phyloP scores from a whole-genome alignment of 1,284 basidiomycete genomes.

The Vanrija sp. region DNA sequence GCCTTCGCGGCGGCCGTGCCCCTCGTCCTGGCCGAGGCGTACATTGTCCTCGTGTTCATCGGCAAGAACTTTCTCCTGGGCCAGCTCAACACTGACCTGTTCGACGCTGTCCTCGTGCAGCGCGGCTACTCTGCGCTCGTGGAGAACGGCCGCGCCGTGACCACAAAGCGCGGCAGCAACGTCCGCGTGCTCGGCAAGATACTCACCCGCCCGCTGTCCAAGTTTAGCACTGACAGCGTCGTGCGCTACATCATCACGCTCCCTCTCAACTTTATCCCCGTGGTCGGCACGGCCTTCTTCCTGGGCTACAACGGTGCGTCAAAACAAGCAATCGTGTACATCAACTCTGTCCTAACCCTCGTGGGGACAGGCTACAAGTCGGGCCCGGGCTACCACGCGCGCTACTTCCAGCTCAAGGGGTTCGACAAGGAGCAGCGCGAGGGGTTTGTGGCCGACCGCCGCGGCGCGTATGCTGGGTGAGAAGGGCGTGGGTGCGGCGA shows the following conservation, averaged over 20 bases:
- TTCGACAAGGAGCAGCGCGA: slow-evolving; percentile 42
- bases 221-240: slow-evolving; percentile 42
- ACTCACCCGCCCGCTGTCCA: slow-evolving; percentile 43
- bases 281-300: slow-evolving; percentile 64
- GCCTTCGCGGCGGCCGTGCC: slow-evolving; percentile 51
- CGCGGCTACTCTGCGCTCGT: slow-evolving; percentile 48
- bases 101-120: slow-evolving; percentile 47
- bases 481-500: too few species aligned
- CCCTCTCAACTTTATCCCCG: slow-evolving; percentile 60
- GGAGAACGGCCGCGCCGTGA: slow-evolving; percentile 44
- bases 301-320: slow-evolving; percentile 44
- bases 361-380: slow-evolving; percentile 48
- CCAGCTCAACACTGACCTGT: slow-evolving; percentile 52
- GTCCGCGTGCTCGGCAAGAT: slow-evolving; percentile 44
- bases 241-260: slow-evolving; percentile 49
- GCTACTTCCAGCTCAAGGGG: slow-evolving; percentile 67
- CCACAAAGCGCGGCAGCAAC: slow-evolving; percentile 20
- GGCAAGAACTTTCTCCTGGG: slow-evolving; percentile 54
- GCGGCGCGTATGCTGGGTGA: slow-evolving; percentile 57
- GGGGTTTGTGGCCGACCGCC: slow-evolving; percentile 50
- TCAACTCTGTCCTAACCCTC: not conserved
- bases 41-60: slow-evolving; percentile 53
- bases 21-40: slow-evolving; percentile 51
- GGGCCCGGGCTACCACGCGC: slow-evolving; percentile 60
- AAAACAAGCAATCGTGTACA: not conserved